These are phyloP conservation scores for Musa balbisiana DNA, from an alignment of 202 grass and related monocot genomes.

Conservation along the genomic window DNA sequence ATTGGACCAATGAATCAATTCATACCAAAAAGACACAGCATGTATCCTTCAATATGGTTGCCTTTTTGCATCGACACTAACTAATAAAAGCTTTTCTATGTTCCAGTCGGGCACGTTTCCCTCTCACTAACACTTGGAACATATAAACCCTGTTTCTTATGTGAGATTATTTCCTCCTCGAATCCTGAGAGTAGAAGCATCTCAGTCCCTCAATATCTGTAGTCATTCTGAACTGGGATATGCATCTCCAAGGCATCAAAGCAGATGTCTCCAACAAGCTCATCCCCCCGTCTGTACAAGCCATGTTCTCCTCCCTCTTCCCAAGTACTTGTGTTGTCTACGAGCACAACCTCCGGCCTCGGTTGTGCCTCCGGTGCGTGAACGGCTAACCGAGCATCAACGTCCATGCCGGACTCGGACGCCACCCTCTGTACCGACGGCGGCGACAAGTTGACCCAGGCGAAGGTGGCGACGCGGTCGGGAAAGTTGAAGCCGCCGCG, in stretches of 20 bases:
- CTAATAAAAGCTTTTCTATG: no score
- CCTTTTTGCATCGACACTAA: no score
- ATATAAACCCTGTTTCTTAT: no score
- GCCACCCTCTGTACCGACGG: neutral
- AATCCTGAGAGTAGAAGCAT: neutral
- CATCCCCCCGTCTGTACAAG: neutral
- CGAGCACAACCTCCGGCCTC: neutral
- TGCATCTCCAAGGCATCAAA: neutral
- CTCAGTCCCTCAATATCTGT: no score
- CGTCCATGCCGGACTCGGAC: slow-evolving; percentile 5
- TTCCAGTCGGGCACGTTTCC: no score
- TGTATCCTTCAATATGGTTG: no score
- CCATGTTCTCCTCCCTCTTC: neutral
- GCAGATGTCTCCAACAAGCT: neutral
- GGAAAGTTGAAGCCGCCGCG: slow-evolving; percentile 7
- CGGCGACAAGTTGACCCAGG: neutral
- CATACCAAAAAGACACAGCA: no score
- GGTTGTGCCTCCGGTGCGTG: neutral
- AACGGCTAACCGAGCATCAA: neutral
- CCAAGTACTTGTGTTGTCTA: no score
- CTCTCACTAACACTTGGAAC: no score
- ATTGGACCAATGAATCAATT: no score
- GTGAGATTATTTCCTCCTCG: neutral
- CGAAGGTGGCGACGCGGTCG: neutral
- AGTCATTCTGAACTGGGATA: neutral